These are phyloP conservation scores for Yamadazyma diddensiae DNA, from an alignment of 1,139 yeast genomes.

Conservation along the genomic window DNA sequence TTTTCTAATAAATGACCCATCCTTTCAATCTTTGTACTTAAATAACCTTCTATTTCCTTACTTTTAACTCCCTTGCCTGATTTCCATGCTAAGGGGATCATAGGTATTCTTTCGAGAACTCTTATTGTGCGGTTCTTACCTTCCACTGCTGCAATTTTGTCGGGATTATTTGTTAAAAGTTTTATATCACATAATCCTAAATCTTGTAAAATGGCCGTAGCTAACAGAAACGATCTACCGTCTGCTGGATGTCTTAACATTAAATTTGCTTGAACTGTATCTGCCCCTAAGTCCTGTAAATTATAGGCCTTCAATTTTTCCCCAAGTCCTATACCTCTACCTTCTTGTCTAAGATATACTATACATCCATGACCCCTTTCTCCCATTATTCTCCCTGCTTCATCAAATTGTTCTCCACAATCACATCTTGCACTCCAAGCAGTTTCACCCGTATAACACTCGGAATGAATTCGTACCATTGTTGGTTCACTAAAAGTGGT, in stretches of 20 bases:
- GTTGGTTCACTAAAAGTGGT: constrained; percentile 49
- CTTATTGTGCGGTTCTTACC: constrained; percentile 68
- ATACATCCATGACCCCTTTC: constrained; percentile 85
- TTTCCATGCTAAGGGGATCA: constrained; percentile 94
- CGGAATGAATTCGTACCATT: constrained; percentile 80
- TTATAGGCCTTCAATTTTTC: constrained; percentile 97
- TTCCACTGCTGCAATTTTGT: constrained; percentile 91
- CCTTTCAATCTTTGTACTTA: constrained; percentile 89
- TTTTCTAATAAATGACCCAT: constrained; percentile 79
- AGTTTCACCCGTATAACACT: constrained; percentile 98
- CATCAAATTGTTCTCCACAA: constrained; percentile 98
- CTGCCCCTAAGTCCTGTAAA: constrained; percentile 96
- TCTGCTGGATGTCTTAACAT: constrained; percentile 95
- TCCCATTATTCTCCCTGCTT: constrained; percentile 94
- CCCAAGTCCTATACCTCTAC: constrained; percentile 96
- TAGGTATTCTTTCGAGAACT: constrained; percentile 86
- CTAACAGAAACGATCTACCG: constrained; percentile 86
- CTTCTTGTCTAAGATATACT: constrained; percentile 95
- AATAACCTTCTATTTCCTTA: constrained; percentile 85
- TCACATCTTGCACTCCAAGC: constrained; percentile 99
- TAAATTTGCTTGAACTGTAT: constrained; percentile 94
- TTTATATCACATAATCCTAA: constrained; percentile 72
- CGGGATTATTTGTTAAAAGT: constrained; percentile 91
- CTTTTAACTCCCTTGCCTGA: constrained; percentile 67
- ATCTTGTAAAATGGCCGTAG: constrained; percentile 88